These are phyloP conservation scores for Candida stauntonica DNA, from an alignment of 805 yeast species.

Conservation along the genomic window DNA sequence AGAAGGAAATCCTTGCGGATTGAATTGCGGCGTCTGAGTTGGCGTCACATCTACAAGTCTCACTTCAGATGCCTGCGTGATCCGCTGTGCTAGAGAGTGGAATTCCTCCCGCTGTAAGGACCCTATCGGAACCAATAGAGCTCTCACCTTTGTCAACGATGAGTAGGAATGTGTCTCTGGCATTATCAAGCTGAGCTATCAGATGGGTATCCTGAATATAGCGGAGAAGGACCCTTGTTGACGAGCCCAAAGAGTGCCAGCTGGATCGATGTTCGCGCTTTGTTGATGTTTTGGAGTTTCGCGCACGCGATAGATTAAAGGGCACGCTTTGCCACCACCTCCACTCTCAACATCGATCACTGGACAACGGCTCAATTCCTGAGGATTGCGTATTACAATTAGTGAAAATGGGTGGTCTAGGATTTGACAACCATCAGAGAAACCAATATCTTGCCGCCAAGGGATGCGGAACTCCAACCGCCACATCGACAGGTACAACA, in stretches of 20 bases:
- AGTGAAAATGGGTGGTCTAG: slow-evolving; percentile 84
- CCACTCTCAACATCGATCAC: no score
- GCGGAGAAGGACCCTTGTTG: no score
- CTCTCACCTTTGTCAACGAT: slow-evolving; percentile 62
- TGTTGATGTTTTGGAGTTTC: no score
- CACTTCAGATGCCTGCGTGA: slow-evolving; percentile 55
- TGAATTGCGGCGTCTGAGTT: slow-evolving; percentile 53
- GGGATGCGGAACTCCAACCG: slow-evolving; percentile 77
- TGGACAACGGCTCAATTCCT: no score
- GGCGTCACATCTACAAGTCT: slow-evolving; percentile 75
- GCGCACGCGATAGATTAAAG: no score
- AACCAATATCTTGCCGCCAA: slow-evolving; percentile 66
- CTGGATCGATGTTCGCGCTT: no score
- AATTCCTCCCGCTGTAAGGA: slow-evolving; percentile 37
- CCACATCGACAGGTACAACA: slow-evolving; percentile 98
- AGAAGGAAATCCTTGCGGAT: slow-evolving; percentile 80
- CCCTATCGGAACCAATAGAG: slow-evolving; percentile 66
- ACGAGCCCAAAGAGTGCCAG: no score
- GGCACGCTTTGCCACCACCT: no score
- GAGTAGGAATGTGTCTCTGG: slow-evolving; percentile 40
- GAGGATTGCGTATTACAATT: no score
- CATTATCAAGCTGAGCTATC: background rate
- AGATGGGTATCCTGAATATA: no score
- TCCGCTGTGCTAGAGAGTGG: slow-evolving; percentile 34
- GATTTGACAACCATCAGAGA: slow-evolving; percentile 92